Conservation (phyloP, 176 grass and related monocot species). For the Cymbopogon citratus region DNA sequence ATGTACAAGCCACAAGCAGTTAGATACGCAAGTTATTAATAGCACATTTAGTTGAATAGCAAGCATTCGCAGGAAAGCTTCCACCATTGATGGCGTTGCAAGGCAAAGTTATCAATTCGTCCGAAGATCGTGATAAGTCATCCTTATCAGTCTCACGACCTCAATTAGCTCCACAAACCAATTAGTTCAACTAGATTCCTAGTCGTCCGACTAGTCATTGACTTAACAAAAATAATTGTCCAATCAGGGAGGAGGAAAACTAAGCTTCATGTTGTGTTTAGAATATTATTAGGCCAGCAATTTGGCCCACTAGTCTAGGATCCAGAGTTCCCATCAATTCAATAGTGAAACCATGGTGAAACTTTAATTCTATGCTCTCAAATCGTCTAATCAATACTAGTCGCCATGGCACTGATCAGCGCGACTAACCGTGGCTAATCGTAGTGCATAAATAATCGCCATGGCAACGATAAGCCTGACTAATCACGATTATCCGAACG, state of each 20-base stretch:
- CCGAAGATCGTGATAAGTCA: not conserved
- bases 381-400: not conserved
- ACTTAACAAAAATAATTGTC: not conserved
- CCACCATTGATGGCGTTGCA: not conserved
- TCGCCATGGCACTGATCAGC: not conserved
- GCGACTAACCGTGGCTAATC: not conserved
- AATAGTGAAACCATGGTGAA: not conserved
- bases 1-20: not conserved
- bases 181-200: not conserved
- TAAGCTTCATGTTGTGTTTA: not conserved
- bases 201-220: not conserved
- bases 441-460: not conserved
- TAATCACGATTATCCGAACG: not conserved
- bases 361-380: not conserved
- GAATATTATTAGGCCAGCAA: not conserved
- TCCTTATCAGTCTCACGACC: not conserved
- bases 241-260: not conserved
- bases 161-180: not conserved
- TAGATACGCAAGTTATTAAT: not conserved
- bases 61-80: not conserved
- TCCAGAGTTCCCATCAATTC: not conserved
- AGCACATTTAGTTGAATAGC: not conserved
- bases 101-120: not conserved
- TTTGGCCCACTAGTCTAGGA: not conserved
- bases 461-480: not conserved